Base-by-base conservation (phyloP, 1,284 basidiomycete species). In the Cyathus pygmaeus region DNA sequence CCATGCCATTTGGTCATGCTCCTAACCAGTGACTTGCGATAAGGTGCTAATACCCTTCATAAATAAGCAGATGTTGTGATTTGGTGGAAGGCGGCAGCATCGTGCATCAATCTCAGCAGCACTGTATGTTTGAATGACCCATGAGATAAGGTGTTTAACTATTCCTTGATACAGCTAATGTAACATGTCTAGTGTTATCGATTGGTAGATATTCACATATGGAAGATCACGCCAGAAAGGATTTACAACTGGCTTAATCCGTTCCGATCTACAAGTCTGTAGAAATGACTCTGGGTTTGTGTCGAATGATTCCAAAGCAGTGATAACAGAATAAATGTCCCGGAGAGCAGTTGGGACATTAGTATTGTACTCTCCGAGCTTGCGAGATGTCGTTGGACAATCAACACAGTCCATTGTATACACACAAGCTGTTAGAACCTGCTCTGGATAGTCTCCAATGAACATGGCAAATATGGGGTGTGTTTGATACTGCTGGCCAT, bases 21-120 rank as follows among this genome's bases (percentile, higher is more conserved):
- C 74, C 47, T 50, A 21, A 4, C 24, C 47, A 7, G 47, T 50
- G 21, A 26, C 47, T 24, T 13, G 19, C 6, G 47, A 50, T n/a
- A 50, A 6, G 26, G 6, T 50, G 47, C 47, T 50, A 27, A 50
- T 30, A 50, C 39, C 39, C 17, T 42, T 42, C 39, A 42, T 42
- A 42, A 42, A 42, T 19, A 42, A 11, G 39, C 17, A 19, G 5
- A 42, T 42, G n/a, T 46, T 17, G 44, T 77, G 75, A 62, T 81
- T 79, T 6, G 71, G 70, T 1, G 76, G 77, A 2, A 79, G 54
- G 0, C 69, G 57, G 0, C 63, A 63, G 39, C 70, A 74, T 1
- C 71, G 64, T 3, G 73, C 72, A 65, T 79, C 74, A 44, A 79
- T 67, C 56, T 80, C 73, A 3, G 61, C 70, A 57, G 65, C 53